phyloP scores from a whole-genome alignment of 2,329 filamentous ascomycete genomes.

The Pestalotiopsis sp. region DNA sequence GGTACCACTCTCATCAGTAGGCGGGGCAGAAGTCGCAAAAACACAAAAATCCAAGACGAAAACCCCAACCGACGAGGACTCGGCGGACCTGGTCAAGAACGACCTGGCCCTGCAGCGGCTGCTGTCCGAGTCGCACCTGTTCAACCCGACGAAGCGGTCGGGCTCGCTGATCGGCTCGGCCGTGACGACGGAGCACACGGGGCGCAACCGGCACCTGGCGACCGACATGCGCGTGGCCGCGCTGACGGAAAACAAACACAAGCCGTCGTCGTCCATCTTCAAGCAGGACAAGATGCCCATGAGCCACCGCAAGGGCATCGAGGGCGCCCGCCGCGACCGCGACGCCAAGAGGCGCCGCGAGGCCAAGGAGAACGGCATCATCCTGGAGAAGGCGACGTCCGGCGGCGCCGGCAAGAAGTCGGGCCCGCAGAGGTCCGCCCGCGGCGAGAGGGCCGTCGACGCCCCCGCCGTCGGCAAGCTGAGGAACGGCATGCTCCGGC shows the following conservation, averaged over 20 bases:
- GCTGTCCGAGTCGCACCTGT: constrained; percentile 86
- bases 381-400: constrained; percentile 63
- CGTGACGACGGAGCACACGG: constrained; percentile 43
- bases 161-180: constrained; percentile 29
- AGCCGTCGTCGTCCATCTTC: constrained; percentile 58
- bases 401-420: constrained; percentile 34
- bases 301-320: constrained; percentile 82
- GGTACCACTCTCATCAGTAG: constrained; percentile 38
- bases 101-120: constrained; percentile 91
- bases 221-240: constrained; percentile 81
- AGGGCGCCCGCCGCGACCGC: constrained; percentile 60
- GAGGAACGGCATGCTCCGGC: constrained; percentile 67
- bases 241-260: constrained; percentile 37
- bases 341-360: constrained; percentile 74
- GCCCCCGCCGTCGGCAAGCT: constrained; percentile 80
- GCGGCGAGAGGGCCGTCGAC: constrained; percentile 63
- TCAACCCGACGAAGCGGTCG: constrained; percentile 52
- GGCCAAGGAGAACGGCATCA: constrained; percentile 86
- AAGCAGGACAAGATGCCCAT: constrained; percentile 88
- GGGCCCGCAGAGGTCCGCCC: constrained; percentile 30
- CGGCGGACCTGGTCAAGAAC: constrained; percentile 75
- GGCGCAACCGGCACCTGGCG: constrained; percentile 77
- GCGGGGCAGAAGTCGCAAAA: constrained; percentile 25
- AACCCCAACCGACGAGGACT: constrained; percentile 52
- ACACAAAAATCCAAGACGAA: constrained; percentile 21